Base-by-base conservation (phyloP, 495 filamentous ascomycete species). In the Parmelia sp. region DNA sequence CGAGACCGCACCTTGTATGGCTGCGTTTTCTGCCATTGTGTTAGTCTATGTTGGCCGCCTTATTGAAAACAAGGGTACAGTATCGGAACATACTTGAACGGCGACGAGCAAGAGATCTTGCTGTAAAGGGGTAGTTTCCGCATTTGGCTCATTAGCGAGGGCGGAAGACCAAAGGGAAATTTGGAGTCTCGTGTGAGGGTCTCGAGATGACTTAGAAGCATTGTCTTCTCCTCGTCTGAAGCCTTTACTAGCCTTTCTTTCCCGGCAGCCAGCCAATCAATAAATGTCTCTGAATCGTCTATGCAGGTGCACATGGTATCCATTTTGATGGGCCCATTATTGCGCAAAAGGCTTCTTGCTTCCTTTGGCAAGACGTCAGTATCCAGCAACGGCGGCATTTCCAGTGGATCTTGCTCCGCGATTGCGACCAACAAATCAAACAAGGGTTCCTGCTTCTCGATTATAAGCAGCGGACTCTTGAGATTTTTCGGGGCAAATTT, bases 111-210 rank as follows among this genome's bases (percentile, higher is more conserved):
- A 23, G 31, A 21, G 7, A 25, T 57, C 56, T 62, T 63, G 25
- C 27, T 69, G 10, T 51, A 69, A 14, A 69, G 37, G n/a, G 67
- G 67, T 35, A 69, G 25, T 36, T 59, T 49, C 36, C 25, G 45
- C 37, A 68, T 49, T 23, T 37, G 37, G 53, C 45, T 53, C 14
- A n/a, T 40, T n/a, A 33, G 40, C 9, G 23, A 8, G 4, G 25
- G 21, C 40, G 27, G 9, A 1, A 49, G 4, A 10, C 9, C 9
- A 12, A 6, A 31, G 8, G 9, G 9, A 57, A 5, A 5, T 9
- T 8, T 40, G 36, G 53, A 19, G 15, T 35, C 5, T 7, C 33
- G 37, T 17, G 60, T 9, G 0, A 66, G 58, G 12, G 23, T 44
- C n/a, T 49, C 64, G 17, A 69, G 53, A 42, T 66, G 64, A 4